Base-by-base conservation (phyloP, 148 eudicot genomes). In the Suaeda aralocaspica region DNA sequence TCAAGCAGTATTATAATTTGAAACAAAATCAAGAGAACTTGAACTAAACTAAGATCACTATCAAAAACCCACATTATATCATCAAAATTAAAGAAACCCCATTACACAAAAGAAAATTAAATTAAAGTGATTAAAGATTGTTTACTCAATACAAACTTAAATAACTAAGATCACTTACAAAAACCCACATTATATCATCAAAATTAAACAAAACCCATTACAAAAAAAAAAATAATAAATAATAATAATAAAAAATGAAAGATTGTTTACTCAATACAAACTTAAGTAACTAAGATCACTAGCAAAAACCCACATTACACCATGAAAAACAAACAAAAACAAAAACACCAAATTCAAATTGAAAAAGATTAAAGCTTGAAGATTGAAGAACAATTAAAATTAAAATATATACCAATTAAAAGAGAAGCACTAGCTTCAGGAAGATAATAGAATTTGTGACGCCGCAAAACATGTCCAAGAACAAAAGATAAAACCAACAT, bases 351-450 rank as follows among this genome's bases (percentile, higher is more conserved):
- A 25, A 19, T 22, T 41, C 8, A 25, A 26, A 65, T 33, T 9
- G 22, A n/a, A 31, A 18, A 15, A 7, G 10, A 62, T 9, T 0
- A 18, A 49, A 62, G 8, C 10, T 15, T 5, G 21, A 22, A 3
- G 9, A 25, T 24, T 7, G 15, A 11, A 1, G 21, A 30, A 24
- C 12, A 12, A 28, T 3, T 28, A 57, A 25, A 66, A 59, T 39
- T 29, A 33, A 16, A 68, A 74, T 29, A 2, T 18, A 6, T 73
- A 93, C 99, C 97, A 67, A 94, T 91, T 53, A 94, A 72, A 33
- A 94, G 96, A n/a, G 99, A 94, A 26, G 92, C 99, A 70, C 97
- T 89, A 31, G 99, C 99, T 86, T 94, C 99, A 58, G 99, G 99
- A 57, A 94, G 92, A 63, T 91, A 94, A 73, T 91, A 94, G 83